Conservation (phyloP, 192 early-diverging fungal species). For the Podila verticillata region DNA sequence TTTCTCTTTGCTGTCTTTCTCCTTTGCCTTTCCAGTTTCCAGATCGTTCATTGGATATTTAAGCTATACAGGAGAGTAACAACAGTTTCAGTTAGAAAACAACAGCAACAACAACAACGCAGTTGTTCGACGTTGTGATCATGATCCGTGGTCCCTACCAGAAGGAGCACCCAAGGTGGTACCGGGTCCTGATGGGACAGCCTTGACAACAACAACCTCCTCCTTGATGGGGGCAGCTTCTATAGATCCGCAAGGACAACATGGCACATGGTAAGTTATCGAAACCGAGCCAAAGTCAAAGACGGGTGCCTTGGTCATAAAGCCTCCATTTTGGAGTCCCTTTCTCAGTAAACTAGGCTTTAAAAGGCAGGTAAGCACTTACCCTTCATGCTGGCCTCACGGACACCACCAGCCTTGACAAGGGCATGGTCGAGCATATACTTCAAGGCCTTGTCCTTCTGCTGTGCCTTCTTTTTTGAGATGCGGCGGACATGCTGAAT, state of each 20-base stretch:
- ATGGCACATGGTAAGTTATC: not conserved
- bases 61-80: too few relatives aligned
- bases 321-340: too few relatives aligned
- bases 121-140: too few relatives aligned
- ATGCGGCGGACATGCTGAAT: constrained; percentile 50
- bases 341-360: too few relatives aligned
- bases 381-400: constrained; percentile 51
- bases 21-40: not conserved
- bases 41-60: too few relatives aligned
- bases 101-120: too few relatives aligned
- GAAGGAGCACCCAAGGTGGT: constrained; percentile 50
- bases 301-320: too few relatives aligned
- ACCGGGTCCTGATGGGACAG: constrained; percentile 42
- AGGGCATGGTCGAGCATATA: constrained; percentile 34
- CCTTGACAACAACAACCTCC: constrained; percentile 35
- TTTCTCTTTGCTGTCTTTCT: not conserved
- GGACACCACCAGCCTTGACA: constrained; percentile 45
- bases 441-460: constrained; percentile 33
- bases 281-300: not conserved
- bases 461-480: constrained; percentile 51
- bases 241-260: not conserved
- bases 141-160: constrained; percentile 9
- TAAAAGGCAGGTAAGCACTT: not conserved
- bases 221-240: constrained; percentile 42
- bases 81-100: too few relatives aligned